These are phyloP conservation scores for Avena sativa DNA, from an alignment of 176 grass and related monocot species.

Conservation along the genomic window DNA sequence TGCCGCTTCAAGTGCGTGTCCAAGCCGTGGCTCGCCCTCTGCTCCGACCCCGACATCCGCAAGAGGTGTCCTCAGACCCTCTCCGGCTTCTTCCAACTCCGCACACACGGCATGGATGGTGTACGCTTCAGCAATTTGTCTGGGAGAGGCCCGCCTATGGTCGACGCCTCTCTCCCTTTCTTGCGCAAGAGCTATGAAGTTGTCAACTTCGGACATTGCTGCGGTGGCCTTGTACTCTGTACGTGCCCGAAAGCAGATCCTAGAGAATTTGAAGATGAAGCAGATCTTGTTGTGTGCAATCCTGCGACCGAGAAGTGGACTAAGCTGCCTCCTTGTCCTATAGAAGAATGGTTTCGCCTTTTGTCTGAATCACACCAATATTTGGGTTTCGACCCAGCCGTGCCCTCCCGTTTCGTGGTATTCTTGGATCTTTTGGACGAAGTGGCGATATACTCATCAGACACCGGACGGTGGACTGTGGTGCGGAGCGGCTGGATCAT, in stretches of 20 bases:
- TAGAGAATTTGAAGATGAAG: too few relatives aligned
- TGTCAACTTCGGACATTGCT: neutral
- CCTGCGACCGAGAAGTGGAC: constrained; percentile 16
- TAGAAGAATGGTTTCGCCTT: neutral
- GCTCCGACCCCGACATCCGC: neutral
- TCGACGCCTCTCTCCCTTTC: constrained; percentile 16
- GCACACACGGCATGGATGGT: too few relatives aligned
- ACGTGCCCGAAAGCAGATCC: neutral
- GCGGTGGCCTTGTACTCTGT: neutral
- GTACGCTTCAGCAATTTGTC: neutral
- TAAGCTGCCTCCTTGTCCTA: neutral
- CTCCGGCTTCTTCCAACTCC: too few relatives aligned
- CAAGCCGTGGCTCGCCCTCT: neutral
- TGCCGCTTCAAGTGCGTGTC: too few relatives aligned
- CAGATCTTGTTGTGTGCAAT: constrained; percentile 9
- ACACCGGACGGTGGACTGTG: neutral
- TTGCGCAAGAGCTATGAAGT: neutral
- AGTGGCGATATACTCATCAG: constrained; percentile 24
- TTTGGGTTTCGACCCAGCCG: constrained; percentile 22
- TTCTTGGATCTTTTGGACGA: neutral
- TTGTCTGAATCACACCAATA: too few relatives aligned
- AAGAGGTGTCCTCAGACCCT: neutral
- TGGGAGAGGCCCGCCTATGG: neutral
- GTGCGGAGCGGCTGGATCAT: neutral
- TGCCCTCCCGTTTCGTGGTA: constrained; percentile 12